Evolutionary conservation across 1,284 basidiomycete genomes (phyloP).

Genomic region (Apiotrichum veenhuisii): DNA sequence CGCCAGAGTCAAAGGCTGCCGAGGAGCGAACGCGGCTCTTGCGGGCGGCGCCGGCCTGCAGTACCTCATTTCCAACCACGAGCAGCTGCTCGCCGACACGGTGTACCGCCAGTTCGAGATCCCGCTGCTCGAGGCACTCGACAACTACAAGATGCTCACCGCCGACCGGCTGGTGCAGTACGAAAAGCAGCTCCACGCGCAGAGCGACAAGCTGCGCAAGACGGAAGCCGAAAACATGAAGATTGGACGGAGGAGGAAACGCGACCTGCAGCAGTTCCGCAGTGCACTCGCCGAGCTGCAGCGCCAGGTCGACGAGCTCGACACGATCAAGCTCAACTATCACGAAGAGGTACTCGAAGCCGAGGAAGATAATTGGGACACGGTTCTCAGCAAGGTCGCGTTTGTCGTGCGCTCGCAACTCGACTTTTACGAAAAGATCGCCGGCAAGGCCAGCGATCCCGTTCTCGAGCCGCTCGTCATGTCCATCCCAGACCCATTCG

Average conservation of each 20-base stretch:
- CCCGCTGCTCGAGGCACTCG: constrained; percentile 76
- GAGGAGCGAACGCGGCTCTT: constrained; percentile 52
- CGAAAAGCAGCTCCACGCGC: constrained; percentile 72
- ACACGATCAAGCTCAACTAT: constrained; percentile 51
- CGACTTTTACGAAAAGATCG: constrained; percentile 50
- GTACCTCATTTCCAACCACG: constrained; percentile 87
- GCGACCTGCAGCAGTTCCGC: constrained; percentile 81
- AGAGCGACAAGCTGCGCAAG: constrained; percentile 76
- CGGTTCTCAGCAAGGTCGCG: constrained; percentile 72
- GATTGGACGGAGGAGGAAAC: constrained; percentile 61
- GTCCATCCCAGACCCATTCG: constrained; percentile 86
- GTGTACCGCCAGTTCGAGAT: constrained; percentile 87
- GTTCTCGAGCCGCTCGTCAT: constrained; percentile 86
- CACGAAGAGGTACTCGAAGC: constrained; percentile 75
- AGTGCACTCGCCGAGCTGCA: constrained; percentile 79
- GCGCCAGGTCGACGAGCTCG: constrained; percentile 63
- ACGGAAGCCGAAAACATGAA: constrained; percentile 87
- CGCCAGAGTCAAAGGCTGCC: constrained; percentile 43
- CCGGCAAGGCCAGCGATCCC: constrained; percentile 78
- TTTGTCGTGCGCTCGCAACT: constrained; percentile 46
- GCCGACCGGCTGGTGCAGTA: constrained; percentile 72
- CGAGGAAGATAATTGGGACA: constrained; percentile 86
- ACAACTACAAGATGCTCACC: constrained; percentile 59
- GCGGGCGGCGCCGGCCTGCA: constrained; percentile 79
- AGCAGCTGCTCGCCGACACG: constrained; percentile 80